Percentiles rank a stretch among this genome's conserved stretches.
Evolutionary conservation across 2,329 filamentous ascomycete genomes (phyloP).

Genomic region (Arthroderma sp.): DNA sequence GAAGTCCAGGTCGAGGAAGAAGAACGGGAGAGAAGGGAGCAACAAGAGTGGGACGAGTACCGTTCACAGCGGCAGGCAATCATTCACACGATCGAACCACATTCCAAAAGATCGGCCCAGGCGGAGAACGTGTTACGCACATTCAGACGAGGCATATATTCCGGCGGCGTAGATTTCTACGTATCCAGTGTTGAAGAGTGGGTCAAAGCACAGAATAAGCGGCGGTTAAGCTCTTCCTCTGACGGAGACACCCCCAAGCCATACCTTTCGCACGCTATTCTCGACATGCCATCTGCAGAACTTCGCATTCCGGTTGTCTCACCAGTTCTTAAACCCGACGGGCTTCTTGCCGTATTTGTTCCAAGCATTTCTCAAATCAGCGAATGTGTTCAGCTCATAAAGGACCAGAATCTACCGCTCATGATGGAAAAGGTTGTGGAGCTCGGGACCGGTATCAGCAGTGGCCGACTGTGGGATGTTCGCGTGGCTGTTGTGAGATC

Average conservation of each 20-base stretch:
- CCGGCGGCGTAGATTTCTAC: conserved; percentile 59
- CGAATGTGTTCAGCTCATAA: conserved; percentile 45
- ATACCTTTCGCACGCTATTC: conserved; percentile 57
- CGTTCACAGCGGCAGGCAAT: conserved; percentile 48
- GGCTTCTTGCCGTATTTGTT: conserved; percentile 55
- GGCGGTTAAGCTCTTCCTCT: conserved; percentile 17
- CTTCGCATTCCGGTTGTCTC: conserved; percentile 33
- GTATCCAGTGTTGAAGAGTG: conserved; percentile 53
- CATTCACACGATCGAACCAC: conserved; percentile 62
- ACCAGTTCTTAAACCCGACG: conserved; percentile 48
- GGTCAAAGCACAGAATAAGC: conserved; percentile 40
- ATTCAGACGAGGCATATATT: conserved; percentile 59
- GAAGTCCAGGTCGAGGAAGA: conserved; percentile 13
- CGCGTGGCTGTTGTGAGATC: conserved; percentile 26
- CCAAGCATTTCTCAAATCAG: conserved; percentile 69
- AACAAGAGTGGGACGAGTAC: conserved; percentile 34
- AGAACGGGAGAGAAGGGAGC: conserved; percentile 9
- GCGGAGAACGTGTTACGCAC: conserved; percentile 52
- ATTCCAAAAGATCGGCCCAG: conserved; percentile 46
- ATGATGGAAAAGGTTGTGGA: conserved; percentile 33
- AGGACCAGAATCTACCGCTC: conserved; percentile 42
- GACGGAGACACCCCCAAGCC: conserved; percentile 26
- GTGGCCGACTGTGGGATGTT: conserved; percentile 36
- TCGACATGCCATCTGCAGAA: conserved; percentile 58
- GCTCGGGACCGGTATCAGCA: conserved; percentile 32